Evolutionary conservation across 257 asterid genomes (phyloP), one percentile per base, ranked within the genome.

Genomic region (Scutellaria baicalensis): DNA sequence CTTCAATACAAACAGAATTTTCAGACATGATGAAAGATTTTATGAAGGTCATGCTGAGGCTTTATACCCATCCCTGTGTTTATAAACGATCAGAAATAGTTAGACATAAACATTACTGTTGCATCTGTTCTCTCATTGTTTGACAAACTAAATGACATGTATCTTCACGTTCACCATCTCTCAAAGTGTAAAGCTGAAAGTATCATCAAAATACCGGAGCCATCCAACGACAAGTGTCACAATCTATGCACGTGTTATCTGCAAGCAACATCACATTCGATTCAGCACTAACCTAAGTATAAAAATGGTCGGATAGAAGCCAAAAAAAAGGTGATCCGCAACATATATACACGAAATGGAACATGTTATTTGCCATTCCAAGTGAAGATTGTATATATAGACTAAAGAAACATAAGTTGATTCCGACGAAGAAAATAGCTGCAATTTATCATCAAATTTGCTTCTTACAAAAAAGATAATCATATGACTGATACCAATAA

Each of bases 141-240:
- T 49, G 55, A 52, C 39, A 17, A 38, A 49, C 16, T 14, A 42
- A 66, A 66, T 60, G 11, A 13, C 60, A 58, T 31, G 57, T 23
- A 48, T 58, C 58, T 70, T 50, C 74, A 59, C 31, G 56, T 42
- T 35, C 66, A 65, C 27, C 65, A 60, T 59, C 65, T 35, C 14
- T 57, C 13, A 74, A 74, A 33, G 47, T 27, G 31, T 62, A 64
- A 66, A 36, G 66, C 72, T 16, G 16, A 47, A 61, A 59, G 38
- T 64, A 49, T 56, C 58, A 45, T 9, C n/a, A 36, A 66, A 69
- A 66, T 80, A 84, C 90, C 82, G 93, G 93, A 75, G 93, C 90
- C 90, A 86, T 86, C 93, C 93, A 86, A 14, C 90, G 88, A 48
- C 93, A 86, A 45, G 89, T 84, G 67, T 84, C 90, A 60, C 93